Evolutionary conservation across 2,329 filamentous ascomycete species (phyloP), one percentile per base, ranked within the genome.

Genomic region (Mycogone perniciosa): DNA sequence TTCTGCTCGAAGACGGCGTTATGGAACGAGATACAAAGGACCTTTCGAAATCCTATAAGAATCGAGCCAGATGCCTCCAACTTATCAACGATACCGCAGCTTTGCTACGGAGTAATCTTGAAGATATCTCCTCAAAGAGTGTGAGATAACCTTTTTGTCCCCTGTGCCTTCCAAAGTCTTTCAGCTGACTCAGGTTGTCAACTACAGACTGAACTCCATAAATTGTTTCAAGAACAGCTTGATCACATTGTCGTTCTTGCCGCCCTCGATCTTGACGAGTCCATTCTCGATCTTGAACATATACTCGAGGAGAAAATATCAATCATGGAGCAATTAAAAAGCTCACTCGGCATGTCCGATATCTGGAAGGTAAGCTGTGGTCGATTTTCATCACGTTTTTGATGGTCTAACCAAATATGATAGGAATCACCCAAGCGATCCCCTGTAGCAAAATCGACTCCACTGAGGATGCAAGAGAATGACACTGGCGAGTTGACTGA

Each of bases 291-390:
- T 0, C 26, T 53, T 10, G 20, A 33, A 4, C 35, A 42, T 11
- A 49, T 53, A 7, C 20, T 53, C 3, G 27, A 42, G n/a, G 46
- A 27, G 6, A 49, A 38, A 6, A 41, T 53, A 5, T 7, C 31
- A 5, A 34, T 53, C 35, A 42, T 53, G 7, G 35, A 49, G n/a
- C 31, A 31, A 6, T 27, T 38, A 11, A 37, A 35, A n/a, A 20
- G 9, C 8, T 8, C 3, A 20, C 3, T 10, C 39, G 3, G 11
- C 1, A 20, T 11, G 11, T 40, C 9, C n/a, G 4, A 29, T 11
- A 2, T 10, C 35, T 20, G 2, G 11, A 38, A 7, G 35, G 35
- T 20, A 20, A 20, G 20, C 20, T 20, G 20, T 20, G 20, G 20
- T 20, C 3, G 20, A 20, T 20, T 20, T 20, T 20, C 20, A 20